Base-by-base conservation (phyloP, 768 basidiomycete genomes). In the Boletus reticulatus region DNA sequence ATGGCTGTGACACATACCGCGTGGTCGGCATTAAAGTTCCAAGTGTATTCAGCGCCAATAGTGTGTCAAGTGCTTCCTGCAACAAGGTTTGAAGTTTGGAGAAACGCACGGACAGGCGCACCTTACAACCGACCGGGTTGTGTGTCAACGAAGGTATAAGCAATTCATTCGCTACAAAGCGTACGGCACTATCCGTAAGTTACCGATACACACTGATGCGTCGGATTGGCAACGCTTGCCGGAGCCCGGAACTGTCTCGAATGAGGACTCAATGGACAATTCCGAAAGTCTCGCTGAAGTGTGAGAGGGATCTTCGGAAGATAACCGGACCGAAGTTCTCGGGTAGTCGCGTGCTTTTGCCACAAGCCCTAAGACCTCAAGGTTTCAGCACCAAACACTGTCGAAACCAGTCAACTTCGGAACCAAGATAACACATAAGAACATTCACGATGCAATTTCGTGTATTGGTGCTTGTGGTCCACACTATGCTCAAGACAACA, bases 91-190 rank as follows among this genome's bases (percentile, higher is more conserved):
- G 48, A 34, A 41, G 38, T 41, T 39, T 50, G 39, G 51, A 49
- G 37, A 42, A 59, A 58, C 43, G 50, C 48, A 44, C 20, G 48
- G 36, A 48, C 38, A 32, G 48, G 59, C 62, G 58, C 60, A 69
- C 67, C 62, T 64, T 62, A 67, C 53, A 55, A 34, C 68, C 65
- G 67, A 67, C 57, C 43, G 32, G 29, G 32, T 48, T 38, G 53
- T 54, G 53, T 55, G 49, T 56, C 53, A 36, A 42, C 27, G 42
- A 47, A 47, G 19, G 34, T 46, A 57, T 59, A 67, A 63, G 57
- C 60, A 65, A 70, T 68, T 69, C 59, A 68, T 48, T 67, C 56
- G 59, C 60, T 63, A 42, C 44, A 43, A 43, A 36, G 29, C 37
- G 27, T 55, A 55, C 63, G 60, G 59, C 53, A 67, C 27, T 39